Evolutionary conservation across 345 rosid species (phyloP).

Genomic region (Excoecaria cochinchinensis): DNA sequence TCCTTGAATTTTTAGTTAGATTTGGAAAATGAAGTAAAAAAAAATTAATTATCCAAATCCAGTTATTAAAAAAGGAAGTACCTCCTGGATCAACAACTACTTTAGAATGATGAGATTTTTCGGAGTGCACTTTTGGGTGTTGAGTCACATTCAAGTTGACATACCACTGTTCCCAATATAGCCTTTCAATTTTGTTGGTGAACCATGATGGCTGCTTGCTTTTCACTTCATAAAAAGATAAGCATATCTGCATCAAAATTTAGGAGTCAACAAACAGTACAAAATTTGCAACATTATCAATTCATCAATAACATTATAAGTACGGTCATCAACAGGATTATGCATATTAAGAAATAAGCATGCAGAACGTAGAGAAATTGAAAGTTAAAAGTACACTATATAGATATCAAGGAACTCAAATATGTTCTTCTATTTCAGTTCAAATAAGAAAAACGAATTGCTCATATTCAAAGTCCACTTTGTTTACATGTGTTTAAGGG

Average conservation of each 20-base stretch:
- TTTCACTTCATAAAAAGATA: conserved; percentile 90
- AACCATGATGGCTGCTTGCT: conserved; percentile 78
- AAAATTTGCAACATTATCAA: background rate
- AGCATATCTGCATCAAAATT: conserved; percentile 58
- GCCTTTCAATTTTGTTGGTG: no score
- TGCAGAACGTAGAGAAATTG: background rate
- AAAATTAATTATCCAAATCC: no score
- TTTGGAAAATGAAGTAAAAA: no score
- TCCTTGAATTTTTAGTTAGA: no score
- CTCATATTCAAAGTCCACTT: no score
- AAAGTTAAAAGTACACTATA: no score
- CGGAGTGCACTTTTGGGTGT: conserved; percentile 48
- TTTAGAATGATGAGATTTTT: conserved; percentile 68
- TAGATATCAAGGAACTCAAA: no score
- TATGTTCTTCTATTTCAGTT: no score
- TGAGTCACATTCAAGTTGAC: conserved; percentile 81
- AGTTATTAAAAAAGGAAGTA: conserved; percentile 24
- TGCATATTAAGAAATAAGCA: background rate
- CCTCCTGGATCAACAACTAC: conserved; percentile 69
- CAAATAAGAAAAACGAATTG: no score
- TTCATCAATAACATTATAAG: background rate
- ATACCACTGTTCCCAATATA: conserved; percentile 95
- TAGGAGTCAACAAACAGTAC: conserved; percentile 6
- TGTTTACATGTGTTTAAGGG: no score
- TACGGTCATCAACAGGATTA: conserved; percentile 1